Evolutionary conservation across 345 rosid genomes (phyloP).

Genomic region (Syzygium grande): DNA sequence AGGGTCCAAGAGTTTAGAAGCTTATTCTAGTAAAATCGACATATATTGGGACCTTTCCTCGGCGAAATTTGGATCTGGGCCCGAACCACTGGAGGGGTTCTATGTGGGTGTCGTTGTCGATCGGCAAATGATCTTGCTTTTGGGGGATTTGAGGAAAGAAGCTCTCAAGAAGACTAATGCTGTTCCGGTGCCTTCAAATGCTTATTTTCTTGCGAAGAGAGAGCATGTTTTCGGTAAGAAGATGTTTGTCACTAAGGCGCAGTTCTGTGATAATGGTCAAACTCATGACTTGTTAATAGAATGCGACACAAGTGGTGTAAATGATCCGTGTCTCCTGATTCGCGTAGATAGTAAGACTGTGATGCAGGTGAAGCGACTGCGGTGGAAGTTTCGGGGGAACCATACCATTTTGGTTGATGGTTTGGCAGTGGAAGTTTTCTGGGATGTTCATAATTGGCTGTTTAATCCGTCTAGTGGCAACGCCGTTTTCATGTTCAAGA

Average conservation of each 20-base stretch:
- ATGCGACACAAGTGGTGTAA: conserved; percentile 41
- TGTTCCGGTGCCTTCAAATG: conserved; percentile 23
- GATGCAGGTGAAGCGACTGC: conserved; percentile 73
- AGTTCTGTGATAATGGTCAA: conserved; percentile 54
- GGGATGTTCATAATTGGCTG: conserved; percentile 96
- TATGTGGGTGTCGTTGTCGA: conserved; percentile 71
- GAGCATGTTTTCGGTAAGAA: conserved; percentile 82
- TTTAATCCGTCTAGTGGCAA: conserved; percentile 59
- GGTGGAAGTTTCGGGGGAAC: conserved; percentile 90
- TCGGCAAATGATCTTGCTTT: conserved; percentile 65
- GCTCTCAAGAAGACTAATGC: conserved; percentile 66
- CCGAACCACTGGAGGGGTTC: conserved; percentile 82
- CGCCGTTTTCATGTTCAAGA: conserved; percentile 93
- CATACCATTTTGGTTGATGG: conserved; percentile 72
- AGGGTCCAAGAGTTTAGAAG: conserved; percentile 81
- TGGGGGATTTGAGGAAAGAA: conserved; percentile 90
- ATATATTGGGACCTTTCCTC: conserved; percentile 83
- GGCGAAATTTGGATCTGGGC: conserved; percentile 80
- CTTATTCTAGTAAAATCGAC: conserved; percentile 55
- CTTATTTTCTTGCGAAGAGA: conserved; percentile 61
- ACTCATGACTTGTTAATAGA: conserved; percentile 65
- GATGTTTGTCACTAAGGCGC: conserved; percentile 59
- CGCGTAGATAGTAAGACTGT: conserved; percentile 66
- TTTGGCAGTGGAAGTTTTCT: conserved; percentile 63
- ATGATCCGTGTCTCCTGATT: conserved; percentile 63